Conservation (phyloP, 257 asterid species). For the Apocynum venetum region DNA sequence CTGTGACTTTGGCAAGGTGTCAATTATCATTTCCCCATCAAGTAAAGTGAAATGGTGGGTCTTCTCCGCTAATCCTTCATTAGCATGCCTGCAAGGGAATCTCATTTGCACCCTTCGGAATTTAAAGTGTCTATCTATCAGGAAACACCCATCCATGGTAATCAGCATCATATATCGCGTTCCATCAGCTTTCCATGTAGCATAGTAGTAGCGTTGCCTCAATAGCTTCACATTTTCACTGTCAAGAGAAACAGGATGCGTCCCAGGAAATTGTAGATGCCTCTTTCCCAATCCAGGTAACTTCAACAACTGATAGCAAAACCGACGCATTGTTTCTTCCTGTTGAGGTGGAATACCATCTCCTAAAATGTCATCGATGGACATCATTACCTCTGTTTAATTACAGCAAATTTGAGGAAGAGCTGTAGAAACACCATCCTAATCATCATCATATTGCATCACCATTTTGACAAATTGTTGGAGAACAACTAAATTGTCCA, state of each 20-base stretch:
- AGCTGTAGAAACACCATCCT: conserved; percentile 58
- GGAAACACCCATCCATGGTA: conserved; percentile 92
- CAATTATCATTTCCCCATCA: conserved; percentile 98
- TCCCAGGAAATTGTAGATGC: conserved; percentile 80
- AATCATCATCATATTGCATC: conserved; percentile 85
- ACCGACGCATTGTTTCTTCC: conserved; percentile 59
- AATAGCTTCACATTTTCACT: conserved; percentile 89
- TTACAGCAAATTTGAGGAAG: conserved; percentile 51
- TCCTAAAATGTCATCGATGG: conserved; percentile 90
- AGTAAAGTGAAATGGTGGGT: conserved; percentile 89
- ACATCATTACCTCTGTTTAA: conserved; percentile 48
- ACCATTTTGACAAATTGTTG: conserved; percentile 84
- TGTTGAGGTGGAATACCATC: conserved; percentile 78
- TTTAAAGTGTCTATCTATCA: conserved; percentile 79
- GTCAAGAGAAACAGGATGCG: conserved; percentile 98
- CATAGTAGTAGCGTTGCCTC: conserved; percentile 91
- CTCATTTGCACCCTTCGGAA: conserved; percentile 98
- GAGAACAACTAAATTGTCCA: conserved; percentile 39
- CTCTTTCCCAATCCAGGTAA: conserved; percentile 70
- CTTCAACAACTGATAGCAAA: conserved; percentile 75
- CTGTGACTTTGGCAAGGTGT: conserved; percentile 72
- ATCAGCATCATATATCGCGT: conserved; percentile 98
- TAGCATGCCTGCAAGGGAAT: conserved; percentile 72
- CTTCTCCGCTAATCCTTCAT: conserved; percentile 61
- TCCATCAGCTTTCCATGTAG: conserved; percentile 99